Base-by-base conservation (phyloP, 805 yeast genomes). In the Candida krabiensis region DNA sequence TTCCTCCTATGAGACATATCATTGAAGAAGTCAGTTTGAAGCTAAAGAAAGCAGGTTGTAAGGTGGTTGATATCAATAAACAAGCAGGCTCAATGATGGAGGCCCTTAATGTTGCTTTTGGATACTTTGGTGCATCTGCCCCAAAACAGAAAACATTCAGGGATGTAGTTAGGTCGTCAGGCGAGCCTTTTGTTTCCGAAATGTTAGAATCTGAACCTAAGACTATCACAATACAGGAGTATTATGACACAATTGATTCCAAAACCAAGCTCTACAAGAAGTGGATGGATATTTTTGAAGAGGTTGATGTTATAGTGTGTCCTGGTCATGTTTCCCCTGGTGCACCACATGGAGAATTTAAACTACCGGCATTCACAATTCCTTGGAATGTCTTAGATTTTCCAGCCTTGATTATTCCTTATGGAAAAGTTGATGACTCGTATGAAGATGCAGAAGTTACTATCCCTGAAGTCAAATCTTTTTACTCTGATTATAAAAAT, bases 1-100 rank as follows among this genome's bases (percentile, higher is more conserved):
- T 76, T 33, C 83, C 84, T 8, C 80, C 83, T 28, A 66, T 75
- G 29, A 55, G 63, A 13, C 62, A 81, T 46, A 74, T 69, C 1
- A 30, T 77, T 32, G 49, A 63, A 13, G 46, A 48, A 9, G 56
- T 55, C 2, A 52, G 44, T 5, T 61, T 50, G 18, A 49, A 50
- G 33, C 47, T 66, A 22, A 49, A 55, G 19, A 18, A 21, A 19
- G 66, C 67, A 17, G 78, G 81, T 22, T 77, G 70, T 38, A 74
- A 70, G 37, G 61, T 75, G n/a, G 61, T 75, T 27, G 70, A 67
- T 6, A 7, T 43, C 8, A 22, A 30, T 15, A 28, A 32, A 5
- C 22, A 28, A 14, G 19, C 41, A 6, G n/a, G 22, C 12, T 28
- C 23, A 15, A 23, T 34, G 11, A 43, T 45, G 2, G 50, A 46